Base-by-base conservation (phyloP, 2,329 filamentous ascomycete genomes). In the Celoporthe dispersa region DNA sequence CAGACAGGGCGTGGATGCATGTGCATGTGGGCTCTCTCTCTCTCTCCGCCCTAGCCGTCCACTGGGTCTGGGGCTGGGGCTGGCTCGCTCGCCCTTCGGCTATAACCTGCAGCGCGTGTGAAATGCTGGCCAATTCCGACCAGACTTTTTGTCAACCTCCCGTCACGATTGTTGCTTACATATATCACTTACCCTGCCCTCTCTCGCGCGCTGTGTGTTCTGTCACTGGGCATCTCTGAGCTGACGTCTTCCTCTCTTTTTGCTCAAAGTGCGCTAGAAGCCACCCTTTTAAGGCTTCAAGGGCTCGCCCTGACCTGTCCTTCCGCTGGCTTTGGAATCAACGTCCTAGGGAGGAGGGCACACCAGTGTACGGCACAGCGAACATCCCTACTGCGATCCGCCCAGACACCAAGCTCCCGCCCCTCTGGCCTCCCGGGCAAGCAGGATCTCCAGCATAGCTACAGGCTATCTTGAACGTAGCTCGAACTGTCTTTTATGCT, bases 401-500 rank as follows among this genome's bases (percentile, higher is more conserved):
- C 39, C 39, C 35, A 5, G n/a, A 8, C 37, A 31, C 25, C 9
- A 9, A 31, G 22, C 19, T n/a, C 25, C 19, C 12, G 2, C 55
- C 37, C 41, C 53, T 37, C 14, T 35, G 35, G 35, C 9, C 35
- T 37, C 9, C 9, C 35, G 9, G 35, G 53, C 28, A 31, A 31
- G 33, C 35, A 33, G 51, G 35, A 59, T 55, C 57, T 28, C 35
- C 22, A 55, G 16, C n/a, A 55, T 28, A 68, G 16, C 4, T 68
- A 37, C 39, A 28, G 35, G 25, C 53, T 16, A 28, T 6, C 25
- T 55, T 5, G 12, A 55, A 28, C 41, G 11, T 39, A 51, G 62
- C 39, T 55, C 33, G 5, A 44, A 25, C 28, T 16, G 65, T 57
- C 35, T 5, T 71, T 55, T 41, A 71, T 67, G 67, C 60, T 31